Base-by-base conservation (phyloP, 345 rosid genomes). In the Cardamine occulta region DNA sequence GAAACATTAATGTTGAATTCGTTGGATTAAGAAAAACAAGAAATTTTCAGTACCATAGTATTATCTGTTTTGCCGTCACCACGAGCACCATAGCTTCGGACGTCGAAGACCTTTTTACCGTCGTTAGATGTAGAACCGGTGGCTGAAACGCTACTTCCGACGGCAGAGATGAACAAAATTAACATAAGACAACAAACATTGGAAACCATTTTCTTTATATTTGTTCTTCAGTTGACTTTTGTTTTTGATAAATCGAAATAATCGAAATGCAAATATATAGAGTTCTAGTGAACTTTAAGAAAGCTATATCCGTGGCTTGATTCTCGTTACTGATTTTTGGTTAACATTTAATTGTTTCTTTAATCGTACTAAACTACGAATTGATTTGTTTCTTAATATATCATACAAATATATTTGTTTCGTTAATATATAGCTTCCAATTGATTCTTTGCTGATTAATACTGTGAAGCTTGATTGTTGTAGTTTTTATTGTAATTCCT, bases 41-140 rank as follows among this genome's bases (percentile, higher is more conserved):
- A 62, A 28, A 31, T 3, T 7, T 11, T 53, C 11, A 42, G 2
- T 79, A 79, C 82, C 13, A 61, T 62, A n/a, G 79, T 15, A 42
- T 79, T 79, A 42, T 79, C 72, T 61, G 75, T 74, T 68, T 54
- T 79, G 65, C 82, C 82, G 40, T 79, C 82, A 55, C 79, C 79
- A 7, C 66, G 74, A 56, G 74, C 82, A 54, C 82, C 82, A 24
- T 79, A 79, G 42, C 17, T 54, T 62, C 75, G 44, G 26, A 79
- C 75, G 48, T 79, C 79, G 48, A 79, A 79, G 15, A 44, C 21
- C 24, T 62, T 79, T 29, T 28, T 63, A 2, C 15, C 34, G 15
- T 7, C 6, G 28, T n/a, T 4, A 21, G 39, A 28, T 51, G 35
- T 5, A 0, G 64, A 13, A 26, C 37, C 15, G 19, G 60, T 35